Evolutionary conservation across 208 protist genomes (phyloP), one percentile per base, ranked within the genome.

Genomic region (Crithidia sp.): DNA sequence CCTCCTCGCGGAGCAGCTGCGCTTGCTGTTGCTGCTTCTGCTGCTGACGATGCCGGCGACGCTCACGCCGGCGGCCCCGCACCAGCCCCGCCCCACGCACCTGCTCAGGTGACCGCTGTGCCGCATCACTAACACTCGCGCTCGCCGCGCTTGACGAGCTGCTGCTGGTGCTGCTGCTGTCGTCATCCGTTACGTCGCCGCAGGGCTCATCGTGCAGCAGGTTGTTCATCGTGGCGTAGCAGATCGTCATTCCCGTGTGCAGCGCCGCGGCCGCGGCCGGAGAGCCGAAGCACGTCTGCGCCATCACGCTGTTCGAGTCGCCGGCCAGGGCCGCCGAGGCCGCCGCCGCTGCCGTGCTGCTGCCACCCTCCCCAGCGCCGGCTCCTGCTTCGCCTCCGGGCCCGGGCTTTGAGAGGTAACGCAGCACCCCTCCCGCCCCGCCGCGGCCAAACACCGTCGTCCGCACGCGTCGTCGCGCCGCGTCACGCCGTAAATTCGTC

Each of bases 201-300:
- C 54, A 52, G 36, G 40, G 54, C 56, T 63, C 56, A 36, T 53
- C 44, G 55, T 71, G 17, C 36, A 70, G 41, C 14, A 63, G 39
- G 37, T 72, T 40, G 73, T 57, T 58, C 73, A 78, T 78, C n/a
- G 59, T 72, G 4, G 73, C 73, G 41, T 72, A 72, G 59, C 66
- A 78, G 40, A 63, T 57, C 0, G 65, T 57, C 73, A 78, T 78
- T 13, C 53, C 66, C 1, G 59, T 78, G 50, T 72, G 73, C 73
- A 78, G 66, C 41, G 73, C 73, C 2, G 64, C 59, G 12, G 66
- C 73, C 10, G 73, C 73, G 1, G 73, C 66, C 3, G 65, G 45
- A 3, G 73, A 78, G 59, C 73, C 73, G 12, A 68, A 78, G 52
- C 73, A 78, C 13, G 66, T 58, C 44, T 65, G 59, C 36, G 58